Conservation (phyloP, 768 basidiomycete species). For the Saitozyma sp. region DNA sequence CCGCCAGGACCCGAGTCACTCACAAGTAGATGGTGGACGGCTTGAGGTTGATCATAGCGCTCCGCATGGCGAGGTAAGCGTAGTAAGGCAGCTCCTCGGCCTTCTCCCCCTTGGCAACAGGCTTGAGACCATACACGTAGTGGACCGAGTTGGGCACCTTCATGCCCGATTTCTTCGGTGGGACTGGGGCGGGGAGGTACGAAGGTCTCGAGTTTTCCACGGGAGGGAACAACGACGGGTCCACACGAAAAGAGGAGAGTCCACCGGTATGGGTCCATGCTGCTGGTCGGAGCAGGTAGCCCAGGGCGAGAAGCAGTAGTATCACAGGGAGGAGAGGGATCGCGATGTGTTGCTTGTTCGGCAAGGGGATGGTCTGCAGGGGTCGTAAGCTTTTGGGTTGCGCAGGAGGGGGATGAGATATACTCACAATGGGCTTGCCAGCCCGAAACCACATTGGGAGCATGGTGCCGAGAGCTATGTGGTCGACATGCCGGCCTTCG, state of each 20-base stretch:
- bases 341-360: not conserved
- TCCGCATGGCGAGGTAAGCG: constrained; percentile 52
- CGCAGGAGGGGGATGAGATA: not conserved
- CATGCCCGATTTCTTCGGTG: constrained; percentile 35
- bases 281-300: too few relatives aligned
- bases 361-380: constrained; percentile 3
- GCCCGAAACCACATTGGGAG: constrained; percentile 20
- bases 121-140: constrained; percentile 53
- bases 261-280: too few relatives aligned
- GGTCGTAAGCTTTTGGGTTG: constrained; percentile 9
- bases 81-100: constrained; percentile 53
- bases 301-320: too few relatives aligned
- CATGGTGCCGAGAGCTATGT: constrained; percentile 2
- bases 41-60: constrained; percentile 49
- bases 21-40: constrained; percentile 52
- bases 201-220: constrained; percentile 8
- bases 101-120: constrained; percentile 21
- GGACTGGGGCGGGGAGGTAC: constrained; percentile 32
- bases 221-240: too few relatives aligned
- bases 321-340: too few relatives aligned
- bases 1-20: not conserved
- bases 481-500: not conserved
- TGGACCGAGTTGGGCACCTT: constrained; percentile 50
- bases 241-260: too few relatives aligned
- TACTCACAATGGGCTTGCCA: constrained; percentile 25